phyloP scores from a whole-genome alignment of 192 early-diverging fungal genomes.

The Backusella circina region DNA sequence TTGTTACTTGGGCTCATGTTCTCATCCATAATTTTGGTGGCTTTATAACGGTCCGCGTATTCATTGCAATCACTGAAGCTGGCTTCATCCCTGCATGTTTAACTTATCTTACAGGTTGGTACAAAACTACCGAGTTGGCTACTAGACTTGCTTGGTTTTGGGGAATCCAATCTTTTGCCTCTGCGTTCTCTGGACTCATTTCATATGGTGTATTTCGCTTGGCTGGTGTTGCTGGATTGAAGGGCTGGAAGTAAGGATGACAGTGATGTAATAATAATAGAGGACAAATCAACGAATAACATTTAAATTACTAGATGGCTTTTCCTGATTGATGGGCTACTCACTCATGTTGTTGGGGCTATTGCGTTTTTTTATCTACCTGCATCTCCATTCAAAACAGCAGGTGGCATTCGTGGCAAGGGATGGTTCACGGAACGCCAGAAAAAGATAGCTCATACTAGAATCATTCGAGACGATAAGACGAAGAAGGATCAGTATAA shows the following conservation, averaged over 20 bases:
- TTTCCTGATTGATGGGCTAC: conserved; percentile 57
- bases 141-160: conserved; percentile 47
- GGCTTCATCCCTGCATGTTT: conserved; percentile 30
- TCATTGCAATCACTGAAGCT: conserved; percentile 51
- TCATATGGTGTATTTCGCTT: conserved; percentile 54
- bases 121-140: conserved; percentile 48
- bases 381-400: conserved; percentile 35
- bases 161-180: conserved; percentile 43
- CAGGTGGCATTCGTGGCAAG: not conserved
- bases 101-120: conserved; percentile 47
- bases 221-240: conserved; percentile 43
- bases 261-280: too few species aligned
- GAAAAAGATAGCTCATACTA: conserved; percentile 47
- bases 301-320: conserved; percentile 36
- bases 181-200: conserved; percentile 49
- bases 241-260: conserved; percentile 46
- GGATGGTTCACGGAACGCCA: conserved; percentile 53
- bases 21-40: conserved; percentile 18
- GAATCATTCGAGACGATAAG: conserved; percentile 54
- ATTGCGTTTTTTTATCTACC: conserved; percentile 48
- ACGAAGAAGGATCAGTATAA: conserved; percentile 42
- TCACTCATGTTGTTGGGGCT: conserved; percentile 20
- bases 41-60: conserved; percentile 41
- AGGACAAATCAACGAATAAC: too few species aligned
- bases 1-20: conserved; percentile 18